Evolutionary conservation across 805 yeast genomes (phyloP).

Genomic region (Ogataea naganishii): DNA sequence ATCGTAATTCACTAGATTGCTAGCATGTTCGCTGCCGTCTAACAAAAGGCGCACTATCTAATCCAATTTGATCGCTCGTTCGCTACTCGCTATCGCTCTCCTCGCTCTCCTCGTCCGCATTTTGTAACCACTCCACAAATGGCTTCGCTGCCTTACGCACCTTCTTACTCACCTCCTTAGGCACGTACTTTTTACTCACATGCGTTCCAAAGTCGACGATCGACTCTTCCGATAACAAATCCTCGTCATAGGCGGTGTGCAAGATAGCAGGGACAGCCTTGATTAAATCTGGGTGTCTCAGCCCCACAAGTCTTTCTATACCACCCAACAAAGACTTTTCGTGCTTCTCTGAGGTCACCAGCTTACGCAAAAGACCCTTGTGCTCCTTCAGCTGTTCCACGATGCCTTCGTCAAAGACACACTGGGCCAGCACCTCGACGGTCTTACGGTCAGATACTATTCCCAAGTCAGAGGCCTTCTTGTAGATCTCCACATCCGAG

Average conservation of each 20-base stretch:
- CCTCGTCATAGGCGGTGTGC: constrained; percentile 73
- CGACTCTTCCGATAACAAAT: constrained; percentile 76
- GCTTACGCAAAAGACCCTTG: constrained; percentile 73
- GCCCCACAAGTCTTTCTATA: constrained; percentile 84
- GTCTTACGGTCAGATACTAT: constrained; percentile 66
- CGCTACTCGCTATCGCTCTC: constrained; percentile 43
- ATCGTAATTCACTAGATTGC: no score
- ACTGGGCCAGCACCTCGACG: constrained; percentile 87
- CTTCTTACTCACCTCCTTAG: constrained; percentile 86
- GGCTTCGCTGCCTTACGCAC: constrained; percentile 96
- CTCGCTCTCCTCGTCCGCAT: constrained; percentile 79
- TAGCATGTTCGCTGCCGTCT: no score
- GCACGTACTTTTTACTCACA: constrained; percentile 87
- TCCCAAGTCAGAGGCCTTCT: constrained; percentile 75
- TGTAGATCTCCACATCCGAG: constrained; percentile 84
- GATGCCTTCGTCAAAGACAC: constrained; percentile 72
- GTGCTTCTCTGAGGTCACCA: constrained; percentile 56
- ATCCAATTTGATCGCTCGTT: no score
- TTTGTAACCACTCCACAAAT: constrained; percentile 88
- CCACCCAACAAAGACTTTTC: constrained; percentile 94
- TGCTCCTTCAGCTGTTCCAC: constrained; percentile 66
- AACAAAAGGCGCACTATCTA: no score
- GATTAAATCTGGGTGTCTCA: constrained; percentile 63
- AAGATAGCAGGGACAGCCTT: constrained; percentile 73
- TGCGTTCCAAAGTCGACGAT: constrained; percentile 80